Percentiles rank a stretch among this genome's conserved stretches.
phyloP scores from a whole-genome alignment of 176 grass and related monocot species.

The Carex scoparia region DNA sequence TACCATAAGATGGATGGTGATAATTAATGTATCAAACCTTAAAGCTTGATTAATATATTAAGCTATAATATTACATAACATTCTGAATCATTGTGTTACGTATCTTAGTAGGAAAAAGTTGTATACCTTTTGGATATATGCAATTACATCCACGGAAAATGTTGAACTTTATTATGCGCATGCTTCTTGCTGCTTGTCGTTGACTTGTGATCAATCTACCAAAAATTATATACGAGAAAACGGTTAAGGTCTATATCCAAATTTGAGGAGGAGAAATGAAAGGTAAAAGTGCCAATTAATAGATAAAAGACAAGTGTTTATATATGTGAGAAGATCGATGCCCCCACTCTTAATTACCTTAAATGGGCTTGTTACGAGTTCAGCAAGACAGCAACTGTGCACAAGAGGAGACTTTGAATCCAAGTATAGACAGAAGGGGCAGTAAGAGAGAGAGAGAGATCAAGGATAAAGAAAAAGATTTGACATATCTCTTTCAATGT shows the following conservation, averaged over 20 bases:
- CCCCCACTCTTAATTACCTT: constrained; percentile 12
- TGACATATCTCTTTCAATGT: constrained; percentile 8
- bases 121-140: constrained; percentile 16
- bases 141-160: constrained; percentile 39
- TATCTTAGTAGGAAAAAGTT: not conserved
- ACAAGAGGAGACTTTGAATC: constrained; percentile 11
- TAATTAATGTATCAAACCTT: not conserved
- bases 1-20: not conserved
- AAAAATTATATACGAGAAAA: not conserved
- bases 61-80: not conserved
- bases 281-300: not conserved
- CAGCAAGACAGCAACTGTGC: not conserved
- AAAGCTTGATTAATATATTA: not conserved
- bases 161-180: constrained; percentile 42
- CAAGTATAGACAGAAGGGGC: not conserved
- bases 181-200: constrained; percentile 7
- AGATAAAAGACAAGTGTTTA: not conserved
- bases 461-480: not conserved
- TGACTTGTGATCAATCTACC: not conserved
- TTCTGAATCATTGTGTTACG: not conserved
- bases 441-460: not conserved
- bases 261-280: not conserved
- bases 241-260: not conserved
- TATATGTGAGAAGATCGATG: not conserved
- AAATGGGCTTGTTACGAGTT: not conserved